Conservation (phyloP, 257 asterid genomes). For the Nicotiana tomentosiformis region DNA sequence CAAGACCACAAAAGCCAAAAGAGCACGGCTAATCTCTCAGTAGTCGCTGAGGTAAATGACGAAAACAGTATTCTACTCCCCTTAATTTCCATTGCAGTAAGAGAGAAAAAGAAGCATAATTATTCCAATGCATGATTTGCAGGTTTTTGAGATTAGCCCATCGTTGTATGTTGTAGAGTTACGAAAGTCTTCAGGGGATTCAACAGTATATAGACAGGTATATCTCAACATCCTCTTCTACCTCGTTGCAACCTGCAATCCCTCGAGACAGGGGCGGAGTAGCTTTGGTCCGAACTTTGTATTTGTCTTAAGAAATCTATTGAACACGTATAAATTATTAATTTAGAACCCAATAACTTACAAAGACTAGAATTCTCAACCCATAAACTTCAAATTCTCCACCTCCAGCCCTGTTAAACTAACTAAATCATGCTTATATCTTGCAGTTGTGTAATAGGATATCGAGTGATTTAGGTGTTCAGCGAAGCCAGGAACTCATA, state of each 20-base stretch:
- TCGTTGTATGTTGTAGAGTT: conserved; percentile 79
- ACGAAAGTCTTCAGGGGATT: conserved; percentile 66
- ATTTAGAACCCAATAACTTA: too few relatives aligned
- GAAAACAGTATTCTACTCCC: not conserved
- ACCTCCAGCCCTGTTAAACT: not conserved
- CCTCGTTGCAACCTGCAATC: not conserved
- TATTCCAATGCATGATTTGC: conserved; percentile 14
- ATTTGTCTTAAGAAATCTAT: too few relatives aligned
- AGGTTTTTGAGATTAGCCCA: conserved; percentile 89
- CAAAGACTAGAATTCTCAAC: too few relatives aligned
- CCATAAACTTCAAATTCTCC: too few relatives aligned
- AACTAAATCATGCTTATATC: not conserved
- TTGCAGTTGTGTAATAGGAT: conserved; percentile 79
- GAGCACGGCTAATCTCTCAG: conserved; percentile 49
- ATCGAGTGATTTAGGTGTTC: conserved; percentile 70
- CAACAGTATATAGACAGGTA: conserved; percentile 75
- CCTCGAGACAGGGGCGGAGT: too few relatives aligned
- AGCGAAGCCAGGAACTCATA: conserved; percentile 39
- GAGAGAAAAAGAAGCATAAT: not conserved
- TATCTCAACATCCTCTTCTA: not conserved
- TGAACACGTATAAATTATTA: too few relatives aligned
- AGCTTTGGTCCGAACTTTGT: too few relatives aligned
- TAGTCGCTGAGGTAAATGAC: conserved; percentile 70
- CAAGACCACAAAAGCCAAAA: conserved; percentile 49
- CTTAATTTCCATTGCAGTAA: not conserved